Evolutionary conservation across 2,329 filamentous ascomycete genomes (phyloP).

Genomic region (Trichophyton verrucosum): DNA sequence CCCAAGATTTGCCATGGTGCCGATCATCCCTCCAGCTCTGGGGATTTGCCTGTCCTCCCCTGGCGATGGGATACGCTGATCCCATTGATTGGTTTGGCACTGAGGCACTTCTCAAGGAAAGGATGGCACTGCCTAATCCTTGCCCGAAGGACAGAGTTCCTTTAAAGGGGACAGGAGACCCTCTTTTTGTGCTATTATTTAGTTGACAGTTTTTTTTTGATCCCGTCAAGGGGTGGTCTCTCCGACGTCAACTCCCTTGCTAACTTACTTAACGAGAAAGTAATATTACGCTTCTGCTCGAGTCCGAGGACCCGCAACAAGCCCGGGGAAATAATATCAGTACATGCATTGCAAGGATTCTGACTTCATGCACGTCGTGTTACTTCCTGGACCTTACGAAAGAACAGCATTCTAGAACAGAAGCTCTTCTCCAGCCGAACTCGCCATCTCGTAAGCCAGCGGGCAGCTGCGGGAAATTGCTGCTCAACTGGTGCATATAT

Average conservation of each 20-base stretch:
- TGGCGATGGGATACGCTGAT: neutral
- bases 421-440: neutral
- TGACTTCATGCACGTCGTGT: neutral
- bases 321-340: neutral
- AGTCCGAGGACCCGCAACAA: neutral
- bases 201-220: neutral
- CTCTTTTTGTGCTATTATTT: neutral
- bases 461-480: slow-evolving; percentile 1
- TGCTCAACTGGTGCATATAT: neutral
- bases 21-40: neutral
- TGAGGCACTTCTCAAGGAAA: neutral
- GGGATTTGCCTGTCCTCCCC: neutral
- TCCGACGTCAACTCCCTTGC: neutral
- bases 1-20: neutral
- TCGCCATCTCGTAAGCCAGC: neutral
- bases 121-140: neutral
- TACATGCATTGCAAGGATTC: neutral
- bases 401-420: neutral
- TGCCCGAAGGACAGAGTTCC: neutral
- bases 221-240: neutral
- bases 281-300: neutral
- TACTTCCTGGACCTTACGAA: neutral
- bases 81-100: neutral
- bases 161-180: neutral
- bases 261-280: neutral